Evolutionary conservation across 148 eudicot genomes (phyloP).

Genomic region (Pharnaceum exiguum): DNA sequence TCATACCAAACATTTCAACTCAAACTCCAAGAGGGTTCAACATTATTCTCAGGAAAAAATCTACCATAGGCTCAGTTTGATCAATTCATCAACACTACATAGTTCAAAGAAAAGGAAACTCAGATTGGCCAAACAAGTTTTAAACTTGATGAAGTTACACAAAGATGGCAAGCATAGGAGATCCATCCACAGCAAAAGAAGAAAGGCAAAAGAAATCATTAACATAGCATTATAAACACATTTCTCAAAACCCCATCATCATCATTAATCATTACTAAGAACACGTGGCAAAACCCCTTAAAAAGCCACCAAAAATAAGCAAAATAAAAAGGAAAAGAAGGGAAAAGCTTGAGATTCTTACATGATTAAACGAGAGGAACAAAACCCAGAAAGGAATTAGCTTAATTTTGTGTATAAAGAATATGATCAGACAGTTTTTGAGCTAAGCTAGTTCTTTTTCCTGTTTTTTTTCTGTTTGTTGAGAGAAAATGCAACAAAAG

Average conservation of each 20-base stretch:
- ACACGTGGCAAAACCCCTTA: too few relatives aligned
- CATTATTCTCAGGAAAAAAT: too few relatives aligned
- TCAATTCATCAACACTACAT: neutral
- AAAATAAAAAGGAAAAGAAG: neutral
- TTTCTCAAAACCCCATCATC: conserved; percentile 5
- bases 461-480: too few relatives aligned
- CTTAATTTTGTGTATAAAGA: neutral
- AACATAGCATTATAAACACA: neutral
- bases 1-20: too few relatives aligned
- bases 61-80: too few relatives aligned
- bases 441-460: neutral
- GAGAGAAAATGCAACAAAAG: conserved; percentile 7
- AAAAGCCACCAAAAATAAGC: neutral
- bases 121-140: neutral
- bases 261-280: neutral
- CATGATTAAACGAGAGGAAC: conserved; percentile 9
- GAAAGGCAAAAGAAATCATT: neutral
- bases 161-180: neutral
- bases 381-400: conserved; percentile 15
- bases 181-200: neutral
- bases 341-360: conserved; percentile 15
- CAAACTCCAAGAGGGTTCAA: too few relatives aligned
- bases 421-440: conserved; percentile 16
- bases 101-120: neutral
- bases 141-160: neutral